Evolutionary conservation across 2,329 filamentous ascomycete species (phyloP).

Genomic region (Pseudohalonectria lignicola): DNA sequence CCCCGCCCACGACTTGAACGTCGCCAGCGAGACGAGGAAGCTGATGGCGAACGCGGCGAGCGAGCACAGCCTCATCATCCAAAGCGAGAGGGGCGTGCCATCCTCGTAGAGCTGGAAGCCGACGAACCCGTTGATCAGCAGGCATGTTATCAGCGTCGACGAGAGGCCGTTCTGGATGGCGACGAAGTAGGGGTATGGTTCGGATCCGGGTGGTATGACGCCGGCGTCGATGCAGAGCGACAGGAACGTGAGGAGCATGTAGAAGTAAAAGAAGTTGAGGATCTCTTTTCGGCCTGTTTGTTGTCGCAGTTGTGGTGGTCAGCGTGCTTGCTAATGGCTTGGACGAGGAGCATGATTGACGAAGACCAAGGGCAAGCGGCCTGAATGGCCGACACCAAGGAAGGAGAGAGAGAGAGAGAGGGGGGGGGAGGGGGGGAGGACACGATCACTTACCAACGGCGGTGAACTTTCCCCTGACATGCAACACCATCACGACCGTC

Average conservation of each 20-base stretch:
- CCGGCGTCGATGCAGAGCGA: slow-evolving; percentile 89
- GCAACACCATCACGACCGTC: slow-evolving; percentile 95
- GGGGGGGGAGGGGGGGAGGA: not conserved
- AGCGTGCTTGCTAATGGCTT: no score
- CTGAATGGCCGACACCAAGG: no score
- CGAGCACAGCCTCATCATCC: slow-evolving; percentile 76
- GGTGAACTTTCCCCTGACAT: slow-evolving; percentile 95
- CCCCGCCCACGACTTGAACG: slow-evolving; percentile 86
- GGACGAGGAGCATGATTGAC: not conserved
- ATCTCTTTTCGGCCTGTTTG: slow-evolving; percentile 50
- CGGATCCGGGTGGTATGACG: slow-evolving; percentile 73
- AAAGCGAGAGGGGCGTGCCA: slow-evolving; percentile 84
- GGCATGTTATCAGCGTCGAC: slow-evolving; percentile 76
- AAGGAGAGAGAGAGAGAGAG: not conserved
- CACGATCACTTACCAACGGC: slow-evolving; percentile 65
- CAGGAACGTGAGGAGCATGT: slow-evolving; percentile 78
- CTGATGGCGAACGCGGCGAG: slow-evolving; percentile 74
- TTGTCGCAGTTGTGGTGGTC: slow-evolving; percentile 1
- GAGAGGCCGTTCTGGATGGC: slow-evolving; percentile 75
- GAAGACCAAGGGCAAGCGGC: no score
- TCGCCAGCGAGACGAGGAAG: slow-evolving; percentile 79
- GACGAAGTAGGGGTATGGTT: slow-evolving; percentile 81
- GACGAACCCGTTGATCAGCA: slow-evolving; percentile 95
- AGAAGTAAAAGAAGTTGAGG: slow-evolving; percentile 93
- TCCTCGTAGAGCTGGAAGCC: slow-evolving; percentile 98